phyloP scores from a whole-genome alignment of 441 rosid species.

The Corymbia citriodora region DNA sequence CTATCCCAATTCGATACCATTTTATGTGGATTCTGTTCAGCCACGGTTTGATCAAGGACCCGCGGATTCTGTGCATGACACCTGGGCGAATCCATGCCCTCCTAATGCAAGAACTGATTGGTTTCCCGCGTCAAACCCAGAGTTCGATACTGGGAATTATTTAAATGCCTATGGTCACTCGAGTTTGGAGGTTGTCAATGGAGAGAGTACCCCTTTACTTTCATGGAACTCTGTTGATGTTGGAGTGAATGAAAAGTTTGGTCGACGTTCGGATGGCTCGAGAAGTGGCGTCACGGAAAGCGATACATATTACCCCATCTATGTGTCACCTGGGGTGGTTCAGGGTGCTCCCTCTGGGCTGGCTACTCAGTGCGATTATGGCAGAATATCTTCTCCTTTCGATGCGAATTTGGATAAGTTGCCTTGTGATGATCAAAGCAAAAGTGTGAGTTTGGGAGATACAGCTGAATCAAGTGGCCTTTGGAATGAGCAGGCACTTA shows the following conservation, averaged over 20 bases:
- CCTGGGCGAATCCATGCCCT: constrained; percentile 15
- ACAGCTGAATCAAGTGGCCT: constrained; percentile 16
- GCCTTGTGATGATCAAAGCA: constrained; percentile 18
- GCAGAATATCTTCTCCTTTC: constrained; percentile 11
- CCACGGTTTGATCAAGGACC: constrained; percentile 6
- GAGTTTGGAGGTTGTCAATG: not conserved
- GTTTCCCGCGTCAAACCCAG: not conserved
- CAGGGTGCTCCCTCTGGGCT: not conserved
- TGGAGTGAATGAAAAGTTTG: constrained; percentile 10
- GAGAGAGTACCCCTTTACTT: constrained; percentile 13
- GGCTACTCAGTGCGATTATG: not conserved
- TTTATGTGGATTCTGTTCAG: constrained; percentile 29
- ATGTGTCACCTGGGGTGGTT: constrained; percentile 15
- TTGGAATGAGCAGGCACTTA: constrained; percentile 26
- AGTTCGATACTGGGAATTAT: constrained; percentile 8
- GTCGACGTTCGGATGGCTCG: constrained; percentile 1
- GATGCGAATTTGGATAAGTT: constrained; percentile 17
- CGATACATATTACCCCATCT: constrained; percentile 28
- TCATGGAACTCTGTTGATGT: constrained; percentile 17
- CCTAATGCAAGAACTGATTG: constrained; percentile 3
- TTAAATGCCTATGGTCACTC: constrained; percentile 20
- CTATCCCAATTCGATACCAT: constrained; percentile 17
- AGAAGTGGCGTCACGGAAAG: constrained; percentile 20
- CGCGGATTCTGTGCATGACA: constrained; percentile 12
- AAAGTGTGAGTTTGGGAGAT: constrained; percentile 14